phyloP scores from a whole-genome alignment of 257 asterid species.

The Petrea volubilis region DNA sequence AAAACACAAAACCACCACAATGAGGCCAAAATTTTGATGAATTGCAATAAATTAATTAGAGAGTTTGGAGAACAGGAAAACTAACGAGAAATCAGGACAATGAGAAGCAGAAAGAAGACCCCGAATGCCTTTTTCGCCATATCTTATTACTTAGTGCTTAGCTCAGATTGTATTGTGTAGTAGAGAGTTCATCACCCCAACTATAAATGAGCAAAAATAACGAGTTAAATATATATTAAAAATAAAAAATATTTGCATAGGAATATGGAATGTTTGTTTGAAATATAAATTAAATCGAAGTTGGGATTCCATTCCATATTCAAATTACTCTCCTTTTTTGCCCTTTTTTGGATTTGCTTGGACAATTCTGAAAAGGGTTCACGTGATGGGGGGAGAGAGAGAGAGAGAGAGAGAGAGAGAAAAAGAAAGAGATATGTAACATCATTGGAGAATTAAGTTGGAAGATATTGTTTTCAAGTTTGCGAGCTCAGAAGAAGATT shows the following conservation, averaged over 20 bases:
- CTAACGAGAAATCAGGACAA: conserved; percentile 38
- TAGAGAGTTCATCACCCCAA: not conserved
- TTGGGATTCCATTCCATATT: not conserved
- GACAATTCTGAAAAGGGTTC: not conserved
- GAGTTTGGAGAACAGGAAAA: not conserved
- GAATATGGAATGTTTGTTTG: not conserved
- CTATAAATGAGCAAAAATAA: not conserved
- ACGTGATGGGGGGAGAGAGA: not conserved
- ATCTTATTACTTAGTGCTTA: not conserved
- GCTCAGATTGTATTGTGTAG: not conserved
- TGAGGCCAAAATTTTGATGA: no score
- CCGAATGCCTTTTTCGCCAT: conserved; percentile 30
- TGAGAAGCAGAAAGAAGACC: conserved; percentile 32
- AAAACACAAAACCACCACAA: not conserved
- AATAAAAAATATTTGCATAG: not conserved
- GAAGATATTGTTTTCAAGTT: no score
- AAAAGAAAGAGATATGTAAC: not conserved
- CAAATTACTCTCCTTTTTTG: not conserved
- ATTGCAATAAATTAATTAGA: not conserved
- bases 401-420: no score
- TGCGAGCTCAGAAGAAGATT: not conserved
- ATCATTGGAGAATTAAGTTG: not conserved
- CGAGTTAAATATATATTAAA: not conserved
- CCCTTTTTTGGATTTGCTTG: not conserved
- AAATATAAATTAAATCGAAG: not conserved